Evolutionary conservation across 805 yeast species (phyloP).

Genomic region (Scheffersomyces ergatensis): DNA sequence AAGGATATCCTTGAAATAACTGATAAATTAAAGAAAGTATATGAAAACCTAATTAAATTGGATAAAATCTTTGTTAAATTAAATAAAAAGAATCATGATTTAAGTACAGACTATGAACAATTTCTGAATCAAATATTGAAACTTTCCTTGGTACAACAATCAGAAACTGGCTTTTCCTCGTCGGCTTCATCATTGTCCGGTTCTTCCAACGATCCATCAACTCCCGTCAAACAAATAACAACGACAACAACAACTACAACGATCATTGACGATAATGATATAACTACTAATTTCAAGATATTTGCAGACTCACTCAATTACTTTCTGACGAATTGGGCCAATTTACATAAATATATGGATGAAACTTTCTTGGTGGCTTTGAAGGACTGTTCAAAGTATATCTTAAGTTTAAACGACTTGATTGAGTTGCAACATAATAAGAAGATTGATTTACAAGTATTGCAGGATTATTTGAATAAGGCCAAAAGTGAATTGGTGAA

Average conservation of each 20-base stretch:
- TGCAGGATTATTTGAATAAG: slow-evolving; percentile 73
- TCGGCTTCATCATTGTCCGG: too few species aligned
- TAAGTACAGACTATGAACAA: slow-evolving; percentile 69
- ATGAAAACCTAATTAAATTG: slow-evolving; percentile 75
- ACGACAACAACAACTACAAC: slow-evolving; percentile 1
- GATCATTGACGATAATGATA: slow-evolving; percentile 8
- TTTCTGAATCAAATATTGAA: slow-evolving; percentile 69
- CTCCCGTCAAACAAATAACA: background rate
- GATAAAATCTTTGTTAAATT: slow-evolving; percentile 77
- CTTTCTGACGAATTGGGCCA: slow-evolving; percentile 40
- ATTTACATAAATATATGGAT: slow-evolving; percentile 54
- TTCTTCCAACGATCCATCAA: background rate
- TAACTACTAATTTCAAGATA: slow-evolving; percentile 30
- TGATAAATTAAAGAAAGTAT: slow-evolving; percentile 78
- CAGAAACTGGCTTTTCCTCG: slow-evolving; percentile 1
- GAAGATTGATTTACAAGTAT: slow-evolving; percentile 84
- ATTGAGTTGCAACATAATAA: slow-evolving; percentile 87
- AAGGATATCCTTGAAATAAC: slow-evolving; percentile 62
- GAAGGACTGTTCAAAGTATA: slow-evolving; percentile 81
- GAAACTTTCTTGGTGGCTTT: slow-evolving; percentile 78
- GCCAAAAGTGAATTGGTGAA: slow-evolving; percentile 61
- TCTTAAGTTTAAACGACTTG: slow-evolving; percentile 46
- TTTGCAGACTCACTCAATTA: slow-evolving; percentile 36
- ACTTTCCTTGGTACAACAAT: slow-evolving; percentile 47
- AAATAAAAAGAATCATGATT: slow-evolving; percentile 66